Evolutionary conservation across 2,329 filamentous ascomycete species (phyloP).

Genomic region (Calonectria pauciramosa): DNA sequence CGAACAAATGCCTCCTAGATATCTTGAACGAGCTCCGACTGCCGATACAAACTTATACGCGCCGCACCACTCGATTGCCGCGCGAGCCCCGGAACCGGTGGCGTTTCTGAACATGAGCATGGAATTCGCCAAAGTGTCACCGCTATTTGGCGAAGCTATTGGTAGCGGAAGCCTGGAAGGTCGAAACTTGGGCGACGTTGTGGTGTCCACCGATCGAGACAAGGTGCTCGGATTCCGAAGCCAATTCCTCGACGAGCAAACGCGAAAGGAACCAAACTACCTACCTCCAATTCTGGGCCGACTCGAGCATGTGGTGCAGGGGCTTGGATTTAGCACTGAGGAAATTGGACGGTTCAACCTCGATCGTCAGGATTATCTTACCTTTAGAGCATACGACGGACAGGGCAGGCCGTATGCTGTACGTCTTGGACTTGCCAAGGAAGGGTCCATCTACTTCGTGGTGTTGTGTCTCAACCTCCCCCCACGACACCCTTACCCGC

Average conservation of each 20-base stretch:
- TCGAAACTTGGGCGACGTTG: constrained; percentile 67
- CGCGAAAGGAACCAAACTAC: constrained; percentile 71
- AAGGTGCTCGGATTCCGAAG: constrained; percentile 65
- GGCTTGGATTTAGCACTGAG: constrained; percentile 66
- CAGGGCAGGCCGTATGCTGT: constrained; percentile 64
- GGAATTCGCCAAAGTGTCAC: constrained; percentile 69
- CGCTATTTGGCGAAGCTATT: constrained; percentile 68
- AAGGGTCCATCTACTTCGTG: constrained; percentile 74
- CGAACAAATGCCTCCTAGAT: constrained; percentile 63
- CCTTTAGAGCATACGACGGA: constrained; percentile 66
- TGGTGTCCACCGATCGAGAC: constrained; percentile 65
- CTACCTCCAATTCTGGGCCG: constrained; percentile 73
- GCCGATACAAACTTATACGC: constrained; percentile 65
- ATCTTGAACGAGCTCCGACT: constrained; percentile 63
- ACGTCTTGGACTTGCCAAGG: constrained; percentile 70
- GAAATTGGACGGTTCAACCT: constrained; percentile 66
- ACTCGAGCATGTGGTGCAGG: constrained; percentile 68
- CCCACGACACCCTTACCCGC: constrained; percentile 56
- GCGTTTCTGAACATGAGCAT: constrained; percentile 72
- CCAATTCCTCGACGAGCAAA: constrained; percentile 69
- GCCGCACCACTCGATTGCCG: constrained; percentile 57
- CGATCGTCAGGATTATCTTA: constrained; percentile 68
- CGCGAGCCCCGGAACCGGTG: constrained; percentile 63
- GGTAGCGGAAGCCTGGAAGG: constrained; percentile 63
- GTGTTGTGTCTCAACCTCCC: constrained; percentile 62